Evolutionary conservation across 257 asterid genomes (phyloP).

Genomic region (Salvia splendens): DNA sequence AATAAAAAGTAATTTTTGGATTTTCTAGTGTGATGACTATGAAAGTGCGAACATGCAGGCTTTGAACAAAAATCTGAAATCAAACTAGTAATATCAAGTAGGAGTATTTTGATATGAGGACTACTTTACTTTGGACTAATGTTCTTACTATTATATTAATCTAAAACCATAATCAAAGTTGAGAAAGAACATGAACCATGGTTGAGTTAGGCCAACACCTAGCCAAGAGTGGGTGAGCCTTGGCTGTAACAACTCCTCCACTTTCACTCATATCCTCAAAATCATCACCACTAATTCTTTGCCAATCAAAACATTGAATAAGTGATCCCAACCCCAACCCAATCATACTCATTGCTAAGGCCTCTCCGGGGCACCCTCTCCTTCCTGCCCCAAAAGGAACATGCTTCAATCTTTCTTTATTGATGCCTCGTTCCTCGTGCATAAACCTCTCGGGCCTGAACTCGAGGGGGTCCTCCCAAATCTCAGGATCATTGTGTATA

Average conservation of each 20-base stretch:
- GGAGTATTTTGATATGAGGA: too few relatives aligned
- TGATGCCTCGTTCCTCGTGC: too few relatives aligned
- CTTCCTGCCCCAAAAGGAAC: background rate
- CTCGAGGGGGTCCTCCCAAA: slow-evolving; percentile 28
- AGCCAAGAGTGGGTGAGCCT: background rate
- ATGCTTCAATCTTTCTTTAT: background rate
- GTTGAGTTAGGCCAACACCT: background rate
- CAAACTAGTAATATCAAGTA: too few relatives aligned
- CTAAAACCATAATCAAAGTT: too few relatives aligned
- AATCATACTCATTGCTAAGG: background rate
- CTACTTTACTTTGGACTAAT: too few relatives aligned
- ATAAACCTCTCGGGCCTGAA: slow-evolving; percentile 25
- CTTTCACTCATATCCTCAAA: background rate
- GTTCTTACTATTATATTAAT: too few relatives aligned
- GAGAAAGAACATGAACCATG: background rate
- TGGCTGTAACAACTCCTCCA: background rate
- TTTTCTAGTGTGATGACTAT: too few relatives aligned
- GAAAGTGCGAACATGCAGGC: too few relatives aligned
- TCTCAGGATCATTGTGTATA: slow-evolving; percentile 17
- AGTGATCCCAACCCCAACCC: background rate
- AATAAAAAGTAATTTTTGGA: too few relatives aligned
- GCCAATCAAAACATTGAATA: background rate
- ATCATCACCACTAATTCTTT: background rate
- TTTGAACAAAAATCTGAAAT: too few relatives aligned
- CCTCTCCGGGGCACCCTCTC: background rate